Evolutionary conservation across 306 rosid genomes (phyloP).

Genomic region (Lithocarpus polystachyus): DNA sequence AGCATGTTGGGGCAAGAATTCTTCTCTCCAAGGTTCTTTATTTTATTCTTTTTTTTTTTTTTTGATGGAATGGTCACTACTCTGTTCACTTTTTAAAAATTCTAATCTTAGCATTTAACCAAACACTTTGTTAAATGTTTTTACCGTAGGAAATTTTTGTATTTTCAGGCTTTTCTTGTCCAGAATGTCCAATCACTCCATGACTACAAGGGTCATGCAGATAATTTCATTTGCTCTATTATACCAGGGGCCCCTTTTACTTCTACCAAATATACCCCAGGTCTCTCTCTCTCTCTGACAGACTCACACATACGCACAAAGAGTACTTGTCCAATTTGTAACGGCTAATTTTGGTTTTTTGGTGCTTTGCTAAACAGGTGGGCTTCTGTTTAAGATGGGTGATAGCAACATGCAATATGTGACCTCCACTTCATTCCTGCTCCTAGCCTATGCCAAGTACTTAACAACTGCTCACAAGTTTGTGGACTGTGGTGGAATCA

Average conservation of each 20-base stretch:
- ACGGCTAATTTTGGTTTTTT: conserved; percentile 35
- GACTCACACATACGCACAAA: not conserved
- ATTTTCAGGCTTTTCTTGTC: conserved; percentile 72
- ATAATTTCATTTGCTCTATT: conserved; percentile 80
- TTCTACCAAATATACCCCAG: conserved; percentile 75
- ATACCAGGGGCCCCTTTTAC: conserved; percentile 73
- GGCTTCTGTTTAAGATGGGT: conserved; percentile 80
- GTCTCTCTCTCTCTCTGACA: conserved; percentile 16
- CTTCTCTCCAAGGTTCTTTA: conserved; percentile 92
- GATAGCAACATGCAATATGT: conserved; percentile 95
- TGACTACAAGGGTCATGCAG: conserved; percentile 91
- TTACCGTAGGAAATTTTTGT: not conserved
- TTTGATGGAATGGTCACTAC: too few species aligned
- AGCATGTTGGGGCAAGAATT: conserved; percentile 90
- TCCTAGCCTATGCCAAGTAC: conserved; percentile 81
- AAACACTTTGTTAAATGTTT: not conserved
- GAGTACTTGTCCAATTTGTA: conserved; percentile 39
- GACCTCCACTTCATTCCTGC: conserved; percentile 82
- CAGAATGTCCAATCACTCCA: conserved; percentile 63
- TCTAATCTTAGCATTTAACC: not conserved
- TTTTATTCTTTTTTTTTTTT: too few species aligned
- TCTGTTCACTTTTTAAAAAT: not conserved
- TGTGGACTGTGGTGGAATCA: conserved; percentile 65
- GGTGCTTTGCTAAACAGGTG: conserved; percentile 46
- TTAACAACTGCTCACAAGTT: conserved; percentile 58